Base-by-base conservation (phyloP, 2,329 filamentous ascomycete species). In the Sporothrix pallida region DNA sequence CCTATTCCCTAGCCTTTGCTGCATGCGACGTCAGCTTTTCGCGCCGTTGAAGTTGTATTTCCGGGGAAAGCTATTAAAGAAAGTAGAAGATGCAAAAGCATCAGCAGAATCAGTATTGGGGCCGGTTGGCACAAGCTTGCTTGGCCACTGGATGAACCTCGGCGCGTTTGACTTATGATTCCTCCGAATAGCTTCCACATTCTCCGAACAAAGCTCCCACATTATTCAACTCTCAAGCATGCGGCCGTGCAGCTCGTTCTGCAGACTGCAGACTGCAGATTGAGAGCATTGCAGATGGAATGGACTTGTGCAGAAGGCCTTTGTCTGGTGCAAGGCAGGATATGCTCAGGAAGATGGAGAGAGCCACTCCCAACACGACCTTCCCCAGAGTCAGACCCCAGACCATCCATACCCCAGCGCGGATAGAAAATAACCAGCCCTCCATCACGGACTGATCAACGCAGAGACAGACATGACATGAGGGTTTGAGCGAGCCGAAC, bases 1-100 rank as follows among this genome's bases (percentile, higher is more conserved):
- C 54, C 54, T 7, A 15, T 26, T 26, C n/a, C 37, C 62, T 15
- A 20, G 4, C 10, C 20, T 15, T 12, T 13, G n/a, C 62, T 67
- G 62, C 42, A 48, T 67, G 20, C 62, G 12, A 48, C 20, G 42
- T 67, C 62, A 67, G 62, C 62, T 17, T 48, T 67, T 15, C 8
- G 58, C n/a, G 31, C 15, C 42, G 12, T 26, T 12, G 15, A 48
- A 48, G 12, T 26, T 46, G 60, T 46, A 67, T 67, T 48, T 26
- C 62, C 42, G 20, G 20, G 62, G 60, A 44, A 63, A 44, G 8
- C 58, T n/a, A 42, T 26, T 15, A 37, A 7, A 37, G 56, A 26
- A 7, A 62, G 31, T 37, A 63, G 10, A 9, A 20, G 52, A n/a
- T 26, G 20, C 31, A 44, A 2, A 42, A 17, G 31, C 58, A 62